These are phyloP conservation scores for Pseudocercospora eumusae DNA, from an alignment of 2,329 filamentous ascomycete species.

Conservation along the genomic window DNA sequence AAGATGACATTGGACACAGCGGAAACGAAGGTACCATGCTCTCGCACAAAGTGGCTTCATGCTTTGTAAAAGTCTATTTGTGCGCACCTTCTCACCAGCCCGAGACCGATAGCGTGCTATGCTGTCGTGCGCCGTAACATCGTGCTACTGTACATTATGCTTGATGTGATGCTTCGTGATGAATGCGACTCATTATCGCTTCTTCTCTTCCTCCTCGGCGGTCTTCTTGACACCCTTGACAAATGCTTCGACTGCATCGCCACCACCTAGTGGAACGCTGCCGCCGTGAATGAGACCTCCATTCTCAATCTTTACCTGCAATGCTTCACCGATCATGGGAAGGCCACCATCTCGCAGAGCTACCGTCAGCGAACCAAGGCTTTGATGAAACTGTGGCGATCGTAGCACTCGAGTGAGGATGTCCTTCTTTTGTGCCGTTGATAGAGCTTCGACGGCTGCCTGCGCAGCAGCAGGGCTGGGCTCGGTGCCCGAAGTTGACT, in stretches of 20 bases:
- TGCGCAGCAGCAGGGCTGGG: conserved; percentile 61
- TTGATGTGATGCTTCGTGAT: not conserved
- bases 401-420: conserved; percentile 79
- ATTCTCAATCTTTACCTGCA: conserved; percentile 78
- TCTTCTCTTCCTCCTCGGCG: conserved; percentile 60
- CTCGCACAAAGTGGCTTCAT: not conserved
- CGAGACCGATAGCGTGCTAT: not conserved
- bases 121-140: not conserved
- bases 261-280: conserved; percentile 81
- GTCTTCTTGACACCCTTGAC: conserved; percentile 82
- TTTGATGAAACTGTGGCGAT: conserved; percentile 89
- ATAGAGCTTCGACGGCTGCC: conserved; percentile 73
- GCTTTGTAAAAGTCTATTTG: not conserved
- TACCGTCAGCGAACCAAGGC: conserved; percentile 78
- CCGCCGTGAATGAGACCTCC: conserved; percentile 78
- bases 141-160: conserved; percentile 1
- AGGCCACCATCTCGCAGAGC: conserved; percentile 88
- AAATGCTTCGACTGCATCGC: conserved; percentile 87
- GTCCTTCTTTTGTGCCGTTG: conserved; percentile 72
- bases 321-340: conserved; percentile 82
- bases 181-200: not conserved
- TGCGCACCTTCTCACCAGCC: not conserved
- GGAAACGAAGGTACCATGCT: not conserved
- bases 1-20: not conserved
- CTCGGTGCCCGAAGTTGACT: conserved; percentile 63